Conservation (phyloP, 768 basidiomycete species). For the Leccinellum rugosiceps region DNA sequence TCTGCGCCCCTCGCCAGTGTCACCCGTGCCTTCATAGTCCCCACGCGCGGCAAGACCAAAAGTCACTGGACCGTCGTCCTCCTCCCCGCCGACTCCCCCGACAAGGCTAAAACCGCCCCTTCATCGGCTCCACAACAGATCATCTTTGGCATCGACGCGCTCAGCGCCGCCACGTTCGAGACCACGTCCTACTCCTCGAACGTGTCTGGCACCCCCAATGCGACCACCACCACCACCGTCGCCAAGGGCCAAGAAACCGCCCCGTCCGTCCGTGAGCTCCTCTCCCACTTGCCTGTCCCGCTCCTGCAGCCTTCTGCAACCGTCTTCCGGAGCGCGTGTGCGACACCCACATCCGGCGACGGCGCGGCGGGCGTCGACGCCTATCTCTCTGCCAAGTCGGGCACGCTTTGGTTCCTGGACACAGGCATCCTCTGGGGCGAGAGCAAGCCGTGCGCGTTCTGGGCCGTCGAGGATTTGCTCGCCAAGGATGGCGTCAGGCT, state of each 20-base stretch:
- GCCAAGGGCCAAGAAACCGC: constrained; percentile 54
- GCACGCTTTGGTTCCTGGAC: constrained; percentile 69
- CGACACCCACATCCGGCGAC: constrained; percentile 30
- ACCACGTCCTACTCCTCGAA: constrained; percentile 34
- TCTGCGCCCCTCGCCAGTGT: constrained; percentile 48
- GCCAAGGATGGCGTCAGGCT: constrained; percentile 51
- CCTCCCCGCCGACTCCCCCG: constrained; percentile 53
- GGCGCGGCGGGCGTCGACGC: constrained; percentile 65
- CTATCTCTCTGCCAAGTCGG: constrained; percentile 67
- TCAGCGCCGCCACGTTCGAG: constrained; percentile 42
- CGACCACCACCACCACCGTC: constrained; percentile 31
- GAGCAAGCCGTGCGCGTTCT: constrained; percentile 75
- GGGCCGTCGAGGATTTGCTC: constrained; percentile 59
- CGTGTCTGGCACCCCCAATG: constrained; percentile 18
- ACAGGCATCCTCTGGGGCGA: constrained; percentile 73
- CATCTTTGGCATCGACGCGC: constrained; percentile 70
- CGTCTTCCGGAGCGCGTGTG: constrained; percentile 57
- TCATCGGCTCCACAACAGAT: constrained; percentile 45
- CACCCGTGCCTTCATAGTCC: constrained; percentile 64
- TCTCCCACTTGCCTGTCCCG: constrained; percentile 45
- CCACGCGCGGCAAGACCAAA: constrained; percentile 70
- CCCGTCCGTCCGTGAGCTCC: constrained; percentile 48
- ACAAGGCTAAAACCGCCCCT: constrained; percentile 38
- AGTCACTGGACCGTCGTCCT: constrained; percentile 72
- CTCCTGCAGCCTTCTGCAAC: constrained; percentile 46